Conservation (phyloP, 495 filamentous ascomycete genomes). For the Lindgomyces ingoldianus region DNA sequence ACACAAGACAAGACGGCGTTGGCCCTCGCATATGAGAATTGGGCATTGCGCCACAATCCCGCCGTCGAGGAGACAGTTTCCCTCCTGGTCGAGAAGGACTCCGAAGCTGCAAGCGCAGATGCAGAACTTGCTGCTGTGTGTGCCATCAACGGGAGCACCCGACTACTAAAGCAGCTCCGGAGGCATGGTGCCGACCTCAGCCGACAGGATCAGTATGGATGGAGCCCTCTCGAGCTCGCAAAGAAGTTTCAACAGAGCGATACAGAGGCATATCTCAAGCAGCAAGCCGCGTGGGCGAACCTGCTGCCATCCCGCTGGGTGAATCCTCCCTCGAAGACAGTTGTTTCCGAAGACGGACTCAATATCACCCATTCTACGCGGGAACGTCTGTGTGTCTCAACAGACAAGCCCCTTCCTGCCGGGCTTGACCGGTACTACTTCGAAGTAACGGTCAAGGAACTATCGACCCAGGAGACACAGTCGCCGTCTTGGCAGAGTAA, state of each 20-base stretch:
- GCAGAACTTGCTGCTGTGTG: neutral
- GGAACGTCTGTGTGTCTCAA: neutral
- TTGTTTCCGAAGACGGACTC: neutral
- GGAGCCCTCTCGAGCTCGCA: neutral
- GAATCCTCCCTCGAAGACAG: neutral
- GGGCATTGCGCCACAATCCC: neutral
- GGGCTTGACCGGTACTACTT: neutral
- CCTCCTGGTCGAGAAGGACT: neutral
- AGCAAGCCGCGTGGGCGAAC: neutral
- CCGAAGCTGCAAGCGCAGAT: neutral
- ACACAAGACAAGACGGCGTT: neutral
- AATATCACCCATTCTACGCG: neutral
- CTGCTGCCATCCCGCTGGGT: neutral
- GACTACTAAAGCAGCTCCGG: neutral
- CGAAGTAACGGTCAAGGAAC: neutral
- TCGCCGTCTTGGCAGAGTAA: no score
- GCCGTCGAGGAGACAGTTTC: neutral
- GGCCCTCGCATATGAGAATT: neutral
- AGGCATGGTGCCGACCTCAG: neutral
- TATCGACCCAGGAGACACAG: neutral
- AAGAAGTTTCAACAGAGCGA: neutral
- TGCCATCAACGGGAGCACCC: neutral
- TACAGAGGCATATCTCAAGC: neutral
- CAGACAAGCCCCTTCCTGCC: neutral
- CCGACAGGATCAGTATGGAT: neutral